A percentile compares a stretch with the other conserved stretches of the same genome.
These are phyloP conservation scores for Neoascochyta sp. DNA, from an alignment of 2,329 filamentous ascomycete genomes.

Conservation along the genomic window DNA sequence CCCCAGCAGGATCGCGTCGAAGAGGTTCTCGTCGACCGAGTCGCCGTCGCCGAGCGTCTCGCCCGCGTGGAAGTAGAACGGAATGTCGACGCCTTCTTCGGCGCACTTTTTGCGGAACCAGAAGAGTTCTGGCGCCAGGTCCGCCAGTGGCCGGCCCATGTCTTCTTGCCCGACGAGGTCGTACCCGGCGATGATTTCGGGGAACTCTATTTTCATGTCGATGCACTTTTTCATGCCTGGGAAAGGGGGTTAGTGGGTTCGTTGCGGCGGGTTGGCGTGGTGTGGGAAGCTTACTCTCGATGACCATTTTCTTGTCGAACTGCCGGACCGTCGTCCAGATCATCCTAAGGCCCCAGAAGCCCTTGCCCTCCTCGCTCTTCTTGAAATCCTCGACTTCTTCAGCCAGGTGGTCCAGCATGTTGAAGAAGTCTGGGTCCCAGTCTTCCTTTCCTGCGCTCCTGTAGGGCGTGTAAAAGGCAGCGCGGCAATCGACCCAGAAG, in stretches of 20 bases:
- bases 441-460: slow-evolving; percentile 61
- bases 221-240: slow-evolving; percentile 80
- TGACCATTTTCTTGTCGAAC: slow-evolving; percentile 61
- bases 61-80: slow-evolving; percentile 94
- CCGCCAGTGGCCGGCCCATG: slow-evolving; percentile 67
- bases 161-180: slow-evolving; percentile 90
- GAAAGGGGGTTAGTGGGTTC: too few relatives aligned
- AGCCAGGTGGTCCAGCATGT: slow-evolving; percentile 68
- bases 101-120: slow-evolving; percentile 89
- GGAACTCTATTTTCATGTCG: slow-evolving; percentile 71
- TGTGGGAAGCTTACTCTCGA: slow-evolving; percentile 53
- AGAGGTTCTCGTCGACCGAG: slow-evolving; percentile 76
- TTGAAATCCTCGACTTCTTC: slow-evolving; percentile 79
- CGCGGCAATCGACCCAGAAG: slow-evolving; percentile 76
- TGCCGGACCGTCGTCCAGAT: slow-evolving; percentile 78
- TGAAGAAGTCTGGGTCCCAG: slow-evolving; percentile 63
- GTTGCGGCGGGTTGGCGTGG: too few relatives aligned
- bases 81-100: slow-evolving; percentile 73
- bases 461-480: slow-evolving; percentile 70
- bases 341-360: slow-evolving; percentile 79
- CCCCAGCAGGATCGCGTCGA: slow-evolving; percentile 82
- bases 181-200: slow-evolving; percentile 78
- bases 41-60: slow-evolving; percentile 80
- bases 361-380: slow-evolving; percentile 62
- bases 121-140: slow-evolving; percentile 79